Base-by-base conservation (phyloP, 495 filamentous ascomycete species). In the Wilcoxina mikolae region DNA sequence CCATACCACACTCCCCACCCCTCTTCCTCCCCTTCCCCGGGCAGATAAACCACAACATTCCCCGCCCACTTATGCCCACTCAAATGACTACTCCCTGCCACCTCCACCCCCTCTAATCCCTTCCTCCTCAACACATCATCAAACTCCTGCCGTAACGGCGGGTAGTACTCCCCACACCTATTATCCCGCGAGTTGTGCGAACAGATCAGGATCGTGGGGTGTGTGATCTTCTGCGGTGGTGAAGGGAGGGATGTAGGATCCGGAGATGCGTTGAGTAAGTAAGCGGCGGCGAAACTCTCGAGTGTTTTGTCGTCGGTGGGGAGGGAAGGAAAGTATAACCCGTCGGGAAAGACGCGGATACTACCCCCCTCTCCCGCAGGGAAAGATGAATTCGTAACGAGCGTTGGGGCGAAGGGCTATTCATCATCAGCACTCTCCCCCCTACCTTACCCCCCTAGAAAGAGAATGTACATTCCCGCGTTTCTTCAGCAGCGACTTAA, bases 41-140 rank as follows among this genome's bases (percentile, higher is more conserved):
- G 78, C 18, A 73, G 73, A 52, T 81, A 76, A 82, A 74, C 42
- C 95, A 87, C 50, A 83, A 81, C 54, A 80, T 75, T 54, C 88
- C 12, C 90, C 89, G 25, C 78, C 81, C 89, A 95, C 94, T 4
- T 90, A 90, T 33, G 88, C 91, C 70, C 89, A 93, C 2, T 81
- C 82, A 68, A 85, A 73, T 54, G 85, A 77, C 24, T 85, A 78
- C 56, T 83, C 76, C 25, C 76, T 75, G 0, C 89, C 80, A 43
- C 39, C 18, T 20, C 25, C 51, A 12, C 70, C 41, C 75, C 69
- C 62, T 73, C 68, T 50, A 96, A 77, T 22, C 81, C 76, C 17
- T 76, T 77, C 10, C 69, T 72, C 2, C 76, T 72, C 28, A 52
- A 17, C 3, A 79, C 75, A 1, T 73, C 76, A 59, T 95, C 87